Conservation (phyloP, 2,329 filamentous ascomycete genomes). For the Ophiobolus disseminans region DNA sequence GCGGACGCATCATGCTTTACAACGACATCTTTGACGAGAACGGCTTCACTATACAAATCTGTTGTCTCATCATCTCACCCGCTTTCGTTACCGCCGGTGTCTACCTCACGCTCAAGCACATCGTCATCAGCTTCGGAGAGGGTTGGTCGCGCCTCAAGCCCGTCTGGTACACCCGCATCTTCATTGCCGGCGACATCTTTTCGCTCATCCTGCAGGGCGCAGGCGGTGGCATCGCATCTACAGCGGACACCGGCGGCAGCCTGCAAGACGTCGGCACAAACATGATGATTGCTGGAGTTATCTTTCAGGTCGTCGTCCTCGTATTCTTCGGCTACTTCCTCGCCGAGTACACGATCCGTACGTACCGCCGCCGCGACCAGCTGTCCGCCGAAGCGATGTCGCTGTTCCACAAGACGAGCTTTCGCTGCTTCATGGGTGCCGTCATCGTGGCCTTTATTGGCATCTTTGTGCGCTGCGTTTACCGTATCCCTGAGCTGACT, state of each 20-base stretch:
- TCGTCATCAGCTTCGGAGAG: conserved; percentile 62
- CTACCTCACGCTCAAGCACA: conserved; percentile 64
- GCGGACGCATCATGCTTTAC: conserved; percentile 61
- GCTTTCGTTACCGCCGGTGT: conserved; percentile 64
- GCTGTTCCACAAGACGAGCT: conserved; percentile 31
- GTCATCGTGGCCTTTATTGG: conserved; percentile 51
- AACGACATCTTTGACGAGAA: conserved; percentile 58
- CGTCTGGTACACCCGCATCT: conserved; percentile 63
- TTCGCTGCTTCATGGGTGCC: conserved; percentile 41
- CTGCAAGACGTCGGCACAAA: conserved; percentile 57
- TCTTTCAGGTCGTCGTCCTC: conserved; percentile 63
- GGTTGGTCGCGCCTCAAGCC: conserved; percentile 39
- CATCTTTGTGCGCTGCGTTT: conserved; percentile 58
- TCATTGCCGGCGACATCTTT: conserved; percentile 65
- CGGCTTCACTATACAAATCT: conserved; percentile 63
- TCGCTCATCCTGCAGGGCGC: conserved; percentile 66
- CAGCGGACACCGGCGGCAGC: conserved; percentile 52
- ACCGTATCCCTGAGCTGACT: conserved; percentile 58
- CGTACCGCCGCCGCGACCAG: conserved; percentile 34
- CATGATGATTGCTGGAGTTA: conserved; percentile 65
- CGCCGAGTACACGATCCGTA: conserved; percentile 46
- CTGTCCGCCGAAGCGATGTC: conserved; percentile 25
- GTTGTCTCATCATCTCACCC: conserved; percentile 63
- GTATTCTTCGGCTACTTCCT: conserved; percentile 56
- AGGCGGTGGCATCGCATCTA: conserved; percentile 65